These are phyloP conservation scores for Ceratocystiopsis brevicomis DNA, from an alignment of 2,329 filamentous ascomycete species.

Conservation along the genomic window DNA sequence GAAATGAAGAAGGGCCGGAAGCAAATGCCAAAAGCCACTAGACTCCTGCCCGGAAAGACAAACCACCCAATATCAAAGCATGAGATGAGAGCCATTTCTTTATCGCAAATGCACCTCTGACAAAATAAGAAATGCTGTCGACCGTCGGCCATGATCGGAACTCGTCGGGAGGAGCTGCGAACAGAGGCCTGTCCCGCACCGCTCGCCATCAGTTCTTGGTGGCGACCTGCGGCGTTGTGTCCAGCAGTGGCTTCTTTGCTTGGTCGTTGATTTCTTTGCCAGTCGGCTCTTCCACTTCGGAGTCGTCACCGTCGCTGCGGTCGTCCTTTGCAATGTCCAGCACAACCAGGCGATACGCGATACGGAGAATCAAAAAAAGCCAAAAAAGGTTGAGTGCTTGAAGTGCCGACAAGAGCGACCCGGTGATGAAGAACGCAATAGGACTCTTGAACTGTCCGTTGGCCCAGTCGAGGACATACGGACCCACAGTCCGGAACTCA, in stretches of 20 bases:
- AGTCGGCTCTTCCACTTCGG: slow-evolving; percentile 25
- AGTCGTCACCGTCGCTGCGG: slow-evolving; percentile 48
- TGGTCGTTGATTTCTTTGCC: not conserved
- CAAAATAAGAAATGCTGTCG: too few relatives aligned
- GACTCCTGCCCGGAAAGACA: too few relatives aligned
- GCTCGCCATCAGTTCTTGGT: too few relatives aligned
- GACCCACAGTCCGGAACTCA: slow-evolving; percentile 55
- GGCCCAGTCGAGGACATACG: slow-evolving; percentile 60
- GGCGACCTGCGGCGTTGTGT: too few relatives aligned
- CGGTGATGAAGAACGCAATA: slow-evolving; percentile 49
- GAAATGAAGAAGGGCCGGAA: too few relatives aligned
- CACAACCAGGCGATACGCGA: slow-evolving; percentile 51
- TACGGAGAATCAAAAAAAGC: slow-evolving; percentile 59
- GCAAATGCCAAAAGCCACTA: too few relatives aligned
- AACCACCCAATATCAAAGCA: too few relatives aligned
- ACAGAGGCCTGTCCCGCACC: too few relatives aligned
- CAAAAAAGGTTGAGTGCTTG: slow-evolving; percentile 68
- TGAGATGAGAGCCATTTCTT: too few relatives aligned
- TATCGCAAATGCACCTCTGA: too few relatives aligned
- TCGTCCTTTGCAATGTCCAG: slow-evolving; percentile 48
- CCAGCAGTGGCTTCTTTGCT: slow-evolving; percentile 1
- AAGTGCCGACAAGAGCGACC: slow-evolving; percentile 42
- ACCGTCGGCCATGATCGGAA: too few relatives aligned
- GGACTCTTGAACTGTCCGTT: slow-evolving; percentile 60
- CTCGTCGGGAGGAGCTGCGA: too few relatives aligned